Evolutionary conservation across 2,329 filamentous ascomycete species (phyloP), one percentile per base, ranked within the genome.

Genomic region (Penicillium fuscoglaucum): DNA sequence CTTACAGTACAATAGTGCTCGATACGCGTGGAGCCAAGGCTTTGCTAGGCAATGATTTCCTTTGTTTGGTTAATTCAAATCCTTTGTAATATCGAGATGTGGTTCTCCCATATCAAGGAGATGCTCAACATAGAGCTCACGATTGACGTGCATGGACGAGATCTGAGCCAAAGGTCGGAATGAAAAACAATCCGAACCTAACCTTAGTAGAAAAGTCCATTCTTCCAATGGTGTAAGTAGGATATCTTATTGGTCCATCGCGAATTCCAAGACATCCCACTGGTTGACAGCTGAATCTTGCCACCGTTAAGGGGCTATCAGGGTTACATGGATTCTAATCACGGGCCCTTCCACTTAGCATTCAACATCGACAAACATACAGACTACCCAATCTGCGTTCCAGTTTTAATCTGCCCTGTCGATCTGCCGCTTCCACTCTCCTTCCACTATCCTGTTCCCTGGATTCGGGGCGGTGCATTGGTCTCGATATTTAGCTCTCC

Each of bases 1-100:
- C 45, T 66, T 61, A 66, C 61, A 58, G 49, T 65, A 59, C 64
- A 66, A 66, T 66, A 66, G 64, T 63, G 53, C 17, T 39, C 26
- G 21, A 50, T 56, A 31, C 49, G 47, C 28, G n/a, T 21, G 9
- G 21, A 45, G 28, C 41, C 40, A 29, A 37, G 40, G 24, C 39
- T 31, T 21, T 13, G 6, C 13, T 33, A 52, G n/a, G 39, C 39
- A 12, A 54, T 21, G n/a, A 39, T 40, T 48, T 39, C 29, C 41
- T 54, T 54, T 46, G 19, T 48, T 39, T 53, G 15, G 24, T 46
- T 21, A 24, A 24, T 31, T 26, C 26, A 24, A 31, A 43, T 26
- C 26, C n/a, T 24, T 4, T 13, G 1, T 17, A 12, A 29, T n/a
- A 4, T 26, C 33, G n/a, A 13, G 24, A 50, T 15, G 8, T 21